Evolutionary conservation across 345 rosid species (phyloP).

Genomic region (Sonneratia alba): DNA sequence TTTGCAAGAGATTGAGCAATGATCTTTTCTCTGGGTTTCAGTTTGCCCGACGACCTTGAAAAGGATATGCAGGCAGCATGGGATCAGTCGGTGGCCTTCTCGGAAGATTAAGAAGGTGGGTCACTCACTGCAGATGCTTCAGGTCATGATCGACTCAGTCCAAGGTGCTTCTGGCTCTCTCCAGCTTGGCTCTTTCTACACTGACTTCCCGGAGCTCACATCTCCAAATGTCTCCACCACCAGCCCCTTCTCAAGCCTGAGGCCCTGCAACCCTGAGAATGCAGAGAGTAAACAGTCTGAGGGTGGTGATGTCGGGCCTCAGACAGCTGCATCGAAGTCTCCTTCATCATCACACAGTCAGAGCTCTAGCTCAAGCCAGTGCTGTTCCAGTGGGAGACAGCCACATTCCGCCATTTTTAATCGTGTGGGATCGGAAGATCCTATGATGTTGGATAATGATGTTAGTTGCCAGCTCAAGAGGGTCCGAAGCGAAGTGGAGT

Average conservation of each 20-base stretch:
- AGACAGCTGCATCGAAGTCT: slow-evolving; percentile 33
- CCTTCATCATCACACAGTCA: slow-evolving; percentile 59
- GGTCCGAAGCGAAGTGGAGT: slow-evolving; percentile 37
- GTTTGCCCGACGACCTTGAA: slow-evolving; percentile 98
- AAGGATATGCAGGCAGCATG: slow-evolving; percentile 88
- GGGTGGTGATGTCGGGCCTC: slow-evolving; percentile 13
- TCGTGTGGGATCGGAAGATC: slow-evolving; percentile 17
- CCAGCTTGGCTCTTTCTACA: slow-evolving; percentile 58
- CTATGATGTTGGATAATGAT: slow-evolving; percentile 21
- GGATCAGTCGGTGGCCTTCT: slow-evolving; percentile 92
- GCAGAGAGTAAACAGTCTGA: slow-evolving; percentile 22
- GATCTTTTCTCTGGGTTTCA: slow-evolving; percentile 25
- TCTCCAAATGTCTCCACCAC: slow-evolving; percentile 36
- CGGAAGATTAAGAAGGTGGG: slow-evolving; percentile 93
- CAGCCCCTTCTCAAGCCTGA: slow-evolving; percentile 17
- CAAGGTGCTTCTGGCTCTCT: slow-evolving; percentile 63
- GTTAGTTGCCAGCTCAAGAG: slow-evolving; percentile 23
- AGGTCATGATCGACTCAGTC: slow-evolving; percentile 67
- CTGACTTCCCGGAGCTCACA: slow-evolving; percentile 55
- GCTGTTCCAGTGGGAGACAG: slow-evolving; percentile 53
- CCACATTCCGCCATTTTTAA: slow-evolving; percentile 23
- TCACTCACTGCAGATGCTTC: slow-evolving; percentile 75
- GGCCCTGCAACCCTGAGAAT: slow-evolving; percentile 15
- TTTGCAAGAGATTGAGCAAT: too few relatives aligned
- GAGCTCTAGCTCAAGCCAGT: slow-evolving; percentile 72